Percentiles rank a stretch among this genome's conserved stretches.
These are phyloP conservation scores for Lactarius evosmus DNA, from an alignment of 768 basidiomycete genomes.

Conservation along the genomic window DNA sequence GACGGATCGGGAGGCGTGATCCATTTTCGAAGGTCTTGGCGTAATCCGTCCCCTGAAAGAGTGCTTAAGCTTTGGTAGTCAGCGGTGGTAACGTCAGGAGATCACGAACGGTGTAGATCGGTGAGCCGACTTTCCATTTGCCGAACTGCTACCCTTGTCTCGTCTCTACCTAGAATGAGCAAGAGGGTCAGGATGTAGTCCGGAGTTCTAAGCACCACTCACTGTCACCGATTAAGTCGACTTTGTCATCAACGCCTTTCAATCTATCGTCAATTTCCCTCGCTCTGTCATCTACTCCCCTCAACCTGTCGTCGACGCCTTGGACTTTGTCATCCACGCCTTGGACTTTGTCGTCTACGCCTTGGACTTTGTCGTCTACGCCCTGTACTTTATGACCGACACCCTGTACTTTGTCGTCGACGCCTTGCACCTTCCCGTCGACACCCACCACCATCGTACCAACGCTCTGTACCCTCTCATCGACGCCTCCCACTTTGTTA, in stretches of 20 bases:
- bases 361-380: neutral
- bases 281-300: neutral
- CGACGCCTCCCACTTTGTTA: neutral
- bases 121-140: neutral
- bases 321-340: too few relatives aligned
- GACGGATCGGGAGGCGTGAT: constrained; percentile 3
- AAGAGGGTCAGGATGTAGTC: neutral
- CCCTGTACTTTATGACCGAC: too few relatives aligned
- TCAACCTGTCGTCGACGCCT: neutral
- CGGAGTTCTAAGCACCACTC: neutral
- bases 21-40: neutral
- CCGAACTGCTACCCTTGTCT: neutral
- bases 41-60: neutral
- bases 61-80: neutral
- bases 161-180: neutral
- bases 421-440: neutral
- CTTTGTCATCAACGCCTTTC: neutral
- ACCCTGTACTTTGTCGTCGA: neutral
- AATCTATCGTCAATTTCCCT: too few relatives aligned
- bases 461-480: neutral
- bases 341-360: neutral
- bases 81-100: too few relatives aligned
- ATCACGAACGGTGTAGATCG: neutral
- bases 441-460: neutral
- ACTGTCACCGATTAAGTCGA: neutral